Evolutionary conservation across 352 stramenopile species (phyloP).

Genomic region (Pythium rhizo-oryzae): DNA sequence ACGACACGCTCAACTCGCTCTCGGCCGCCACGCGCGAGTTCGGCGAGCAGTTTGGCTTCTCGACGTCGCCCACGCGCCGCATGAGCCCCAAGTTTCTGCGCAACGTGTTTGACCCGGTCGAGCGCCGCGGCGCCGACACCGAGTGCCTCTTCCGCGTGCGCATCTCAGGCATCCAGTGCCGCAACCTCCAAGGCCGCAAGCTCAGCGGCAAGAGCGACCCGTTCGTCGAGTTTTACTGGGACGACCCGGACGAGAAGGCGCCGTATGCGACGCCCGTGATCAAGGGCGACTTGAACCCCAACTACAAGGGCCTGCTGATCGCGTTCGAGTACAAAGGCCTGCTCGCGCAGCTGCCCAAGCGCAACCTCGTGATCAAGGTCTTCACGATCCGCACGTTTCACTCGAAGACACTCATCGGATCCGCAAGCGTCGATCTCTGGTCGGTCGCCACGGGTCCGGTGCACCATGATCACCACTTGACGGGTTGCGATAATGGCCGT

Average conservation of each 20-base stretch:
- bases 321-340: constrained; percentile 84
- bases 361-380: constrained; percentile 73
- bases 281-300: constrained; percentile 87
- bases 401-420: constrained; percentile 76
- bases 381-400: constrained; percentile 84
- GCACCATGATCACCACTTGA: constrained; percentile 87
- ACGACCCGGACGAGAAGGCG: constrained; percentile 62
- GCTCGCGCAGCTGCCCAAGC: constrained; percentile 60
- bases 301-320: constrained; percentile 88
- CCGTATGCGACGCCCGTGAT: constrained; percentile 85
- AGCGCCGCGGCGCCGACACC: constrained; percentile 50
- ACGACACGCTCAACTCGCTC: constrained; percentile 74
- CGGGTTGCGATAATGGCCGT: constrained; percentile 84
- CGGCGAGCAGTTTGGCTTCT: constrained; percentile 61
- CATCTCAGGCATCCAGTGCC: constrained; percentile 88
- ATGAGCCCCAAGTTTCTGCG: constrained; percentile 70
- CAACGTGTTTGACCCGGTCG: constrained; percentile 66
- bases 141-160: constrained; percentile 85
- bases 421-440: constrained; percentile 78
- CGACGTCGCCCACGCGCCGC: constrained; percentile 33
- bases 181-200: constrained; percentile 78
- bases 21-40: constrained; percentile 79
- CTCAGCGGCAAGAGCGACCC: constrained; percentile 87
- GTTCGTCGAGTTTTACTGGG: constrained; percentile 90
- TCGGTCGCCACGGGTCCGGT: constrained; percentile 84